phyloP scores from a whole-genome alignment of 2,329 filamentous ascomycete genomes.

The Penicillium janthinellum region DNA sequence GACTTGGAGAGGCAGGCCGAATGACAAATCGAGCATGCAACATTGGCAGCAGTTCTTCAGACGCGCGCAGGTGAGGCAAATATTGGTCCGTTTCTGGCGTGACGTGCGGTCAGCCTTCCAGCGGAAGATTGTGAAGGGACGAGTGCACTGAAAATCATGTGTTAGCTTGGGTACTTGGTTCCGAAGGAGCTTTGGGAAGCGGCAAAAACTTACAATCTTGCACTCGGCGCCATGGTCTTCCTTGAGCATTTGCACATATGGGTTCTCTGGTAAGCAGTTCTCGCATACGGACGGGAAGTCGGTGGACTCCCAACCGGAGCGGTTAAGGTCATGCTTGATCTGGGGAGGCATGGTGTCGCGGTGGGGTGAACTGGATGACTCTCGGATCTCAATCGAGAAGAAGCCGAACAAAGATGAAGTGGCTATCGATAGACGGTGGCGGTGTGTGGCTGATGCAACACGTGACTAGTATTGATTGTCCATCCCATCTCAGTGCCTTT shows the following conservation, averaged over 20 bases:
- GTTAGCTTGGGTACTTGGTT: conserved; percentile 7
- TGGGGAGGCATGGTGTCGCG: conserved; percentile 67
- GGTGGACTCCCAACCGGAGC: conserved; percentile 87
- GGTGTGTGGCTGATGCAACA: conserved; percentile 13
- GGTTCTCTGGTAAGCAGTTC: conserved; percentile 91
- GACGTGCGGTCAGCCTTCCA: conserved; percentile 93
- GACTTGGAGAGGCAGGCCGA: conserved; percentile 91
- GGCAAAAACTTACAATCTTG: conserved; percentile 56
- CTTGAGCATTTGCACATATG: conserved; percentile 98
- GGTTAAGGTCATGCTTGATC: conserved; percentile 94
- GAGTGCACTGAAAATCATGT: conserved; percentile 63
- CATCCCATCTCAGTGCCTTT: neutral
- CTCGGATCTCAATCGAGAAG: conserved; percentile 13
- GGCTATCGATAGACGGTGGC: conserved; percentile 11
- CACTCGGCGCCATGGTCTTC: conserved; percentile 90
- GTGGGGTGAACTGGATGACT: conserved; percentile 5
- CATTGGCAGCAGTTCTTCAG: conserved; percentile 99
- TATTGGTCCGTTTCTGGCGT: conserved; percentile 89
- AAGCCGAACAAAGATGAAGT: conserved; percentile 2
- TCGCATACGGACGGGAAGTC: conserved; percentile 64
- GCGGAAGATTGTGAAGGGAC: conserved; percentile 92
- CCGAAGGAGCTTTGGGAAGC: neutral
- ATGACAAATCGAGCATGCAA: conserved; percentile 97
- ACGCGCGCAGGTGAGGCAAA: conserved; percentile 93
- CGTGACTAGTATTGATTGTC: conserved; percentile 1